Evolutionary conservation across 169 alveolate species (phyloP), one percentile per base, ranked within the genome.

Genomic region (Eimeria mitis): DNA sequence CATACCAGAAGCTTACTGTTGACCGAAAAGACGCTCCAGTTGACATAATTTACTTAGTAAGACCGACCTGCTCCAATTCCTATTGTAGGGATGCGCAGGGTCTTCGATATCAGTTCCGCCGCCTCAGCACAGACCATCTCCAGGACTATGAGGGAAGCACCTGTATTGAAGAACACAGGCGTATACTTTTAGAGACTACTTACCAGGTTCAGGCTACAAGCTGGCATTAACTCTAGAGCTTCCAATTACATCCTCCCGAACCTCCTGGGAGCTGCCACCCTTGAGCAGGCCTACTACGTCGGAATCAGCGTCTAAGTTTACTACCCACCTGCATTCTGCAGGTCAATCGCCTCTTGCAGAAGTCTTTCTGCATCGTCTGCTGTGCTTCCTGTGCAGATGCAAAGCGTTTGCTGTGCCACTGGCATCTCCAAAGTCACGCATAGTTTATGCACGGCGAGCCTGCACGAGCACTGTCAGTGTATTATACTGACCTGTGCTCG

Each of bases 71-170:
- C 89, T 7, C 97, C 97, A 79, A 95, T 89, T 37, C 97, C 97
- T 31, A 95, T 95, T 2, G 97, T 95, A 49, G 97, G 97, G 56
- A 95, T 89, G 68, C 87, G 52, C 25, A 95, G 95, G 13, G 42
- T 52, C 16, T 59, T n/a, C 19, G 97, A 52, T 78, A 95, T 95
- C 23, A 42, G 94, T 68, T 95, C 94, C 19, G 97, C 97, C 70
- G 94, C 95, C 92, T 95, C 97, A 6, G 97, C 88, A n/a, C 95
- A 89, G 31, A 95, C 95, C 89, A 89, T 95, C 89, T 95, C 97
- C 70, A 95, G 85, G 59, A 95, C 95, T 70, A 95, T 19, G 81
- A 95, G 3, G 63, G 90, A 47, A 14, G 89, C 83, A 14, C 96
- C 96, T 75, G 40, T 90, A 52, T 19, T 34, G 23, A 21, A 42